Base-by-base conservation (phyloP, 2,329 filamentous ascomycete genomes). In the Eutypella sp. region DNA sequence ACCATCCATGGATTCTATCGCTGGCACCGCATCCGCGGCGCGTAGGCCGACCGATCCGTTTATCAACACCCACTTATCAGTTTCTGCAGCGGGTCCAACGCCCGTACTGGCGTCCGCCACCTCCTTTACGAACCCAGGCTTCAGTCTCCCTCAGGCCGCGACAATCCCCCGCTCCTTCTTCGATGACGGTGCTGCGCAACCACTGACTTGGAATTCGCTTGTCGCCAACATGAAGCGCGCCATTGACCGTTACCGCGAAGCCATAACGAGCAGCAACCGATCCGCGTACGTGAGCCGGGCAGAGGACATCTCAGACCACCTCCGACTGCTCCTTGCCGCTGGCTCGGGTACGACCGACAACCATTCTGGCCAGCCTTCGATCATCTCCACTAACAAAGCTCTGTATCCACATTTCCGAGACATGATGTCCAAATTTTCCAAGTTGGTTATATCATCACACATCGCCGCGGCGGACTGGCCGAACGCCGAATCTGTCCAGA, bases 341-440 rank as follows among this genome's bases (percentile, higher is more conserved):
- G 93, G 91, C 8, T 99, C 93, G 27, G 90, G 92, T 45, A 99
- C 93, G 2, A 99, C 93, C 0, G 93, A 99, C 68, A 99, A 99
- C 62, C 93, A 99, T 65, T 97, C 93, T 18, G 93, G 93, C 36
- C 95, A 97, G 57, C 93, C 93, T 4, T 97, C 93, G n/a, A 96
- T 99, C 59, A 99, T 99, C 49, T 96, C 91, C 6, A 95, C 89
- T 5, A 99, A 99, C 73, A 97, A 97, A 66, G 88, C 90, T 0
- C 74, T 99, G 15, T 97, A 97, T 62, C 93, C 93, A 20, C 91
- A 97, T 67, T 99, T 99, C 69, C 79, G 93, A 44, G 93, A 97
- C 63, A 97, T 97, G 84, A 99, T 99, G 93, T 97, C 93, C 38
- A 91, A 95, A 58, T 99, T 99, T 66, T 97, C 93, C n/a, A 99